These are phyloP conservation scores for Fusarium armeniacum DNA, from an alignment of 2,329 filamentous ascomycete species.

Conservation along the genomic window DNA sequence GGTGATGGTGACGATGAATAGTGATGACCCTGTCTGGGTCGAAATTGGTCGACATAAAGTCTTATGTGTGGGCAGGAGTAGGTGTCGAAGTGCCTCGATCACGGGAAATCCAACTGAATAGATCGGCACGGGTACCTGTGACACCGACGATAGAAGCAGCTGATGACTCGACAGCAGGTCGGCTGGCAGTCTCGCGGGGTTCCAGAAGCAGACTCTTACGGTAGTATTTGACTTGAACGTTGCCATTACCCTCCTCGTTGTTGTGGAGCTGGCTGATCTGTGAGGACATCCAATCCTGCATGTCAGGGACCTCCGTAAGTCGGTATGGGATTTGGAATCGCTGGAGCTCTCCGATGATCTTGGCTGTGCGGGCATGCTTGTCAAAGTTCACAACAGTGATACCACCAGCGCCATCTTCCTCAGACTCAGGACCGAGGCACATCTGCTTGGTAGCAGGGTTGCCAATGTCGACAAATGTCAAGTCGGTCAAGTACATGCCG, in stretches of 20 bases:
- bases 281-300: slow-evolving; percentile 92
- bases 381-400: slow-evolving; percentile 96
- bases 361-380: slow-evolving; percentile 94
- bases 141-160: slow-evolving; percentile 50
- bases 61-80: slow-evolving; percentile 48
- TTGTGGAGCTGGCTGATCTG: slow-evolving; percentile 84
- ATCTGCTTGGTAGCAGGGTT: slow-evolving; percentile 89
- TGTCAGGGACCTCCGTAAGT: slow-evolving; percentile 83
- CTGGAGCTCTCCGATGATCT: slow-evolving; percentile 95
- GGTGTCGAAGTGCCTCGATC: slow-evolving; percentile 57
- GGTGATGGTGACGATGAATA: slow-evolving; percentile 39
- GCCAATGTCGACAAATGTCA: slow-evolving; percentile 95
- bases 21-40: slow-evolving; percentile 1
- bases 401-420: slow-evolving; percentile 74
- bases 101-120: slow-evolving; percentile 67
- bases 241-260: slow-evolving; percentile 66
- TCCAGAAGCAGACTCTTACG: slow-evolving; percentile 88
- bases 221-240: slow-evolving; percentile 76
- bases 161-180: slow-evolving; percentile 53
- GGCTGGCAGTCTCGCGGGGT: slow-evolving; percentile 70
- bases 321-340: slow-evolving; percentile 95
- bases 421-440: slow-evolving; percentile 60
- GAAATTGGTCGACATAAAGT: slow-evolving; percentile 7
- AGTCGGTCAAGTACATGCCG: slow-evolving; percentile 94
- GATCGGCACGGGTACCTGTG: slow-evolving; percentile 56